A percentile compares a stretch with the other conserved stretches of the same genome.
Conservation (phyloP, 192 early-diverging fungal genomes). For the Kappamyces sp. region DNA sequence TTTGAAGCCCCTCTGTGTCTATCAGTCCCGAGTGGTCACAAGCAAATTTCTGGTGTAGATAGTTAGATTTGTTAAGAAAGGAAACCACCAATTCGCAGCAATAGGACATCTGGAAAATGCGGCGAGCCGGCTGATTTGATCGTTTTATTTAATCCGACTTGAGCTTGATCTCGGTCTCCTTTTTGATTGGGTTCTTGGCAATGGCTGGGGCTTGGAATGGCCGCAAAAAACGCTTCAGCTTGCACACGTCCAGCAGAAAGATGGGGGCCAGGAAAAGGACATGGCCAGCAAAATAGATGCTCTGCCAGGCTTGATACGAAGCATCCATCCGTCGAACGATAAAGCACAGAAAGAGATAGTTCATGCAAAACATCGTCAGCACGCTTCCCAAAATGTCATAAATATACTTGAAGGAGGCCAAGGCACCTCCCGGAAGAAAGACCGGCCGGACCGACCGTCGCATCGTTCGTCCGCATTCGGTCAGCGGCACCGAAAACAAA, state of each 20-base stretch:
- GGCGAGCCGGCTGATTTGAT: too few relatives aligned
- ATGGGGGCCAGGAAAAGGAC: constrained; percentile 45
- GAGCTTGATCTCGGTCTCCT: too few relatives aligned
- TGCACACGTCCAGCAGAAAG: constrained; percentile 2
- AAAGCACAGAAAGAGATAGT: constrained; percentile 67
- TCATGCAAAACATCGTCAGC: constrained; percentile 56
- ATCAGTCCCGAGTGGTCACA: too few relatives aligned
- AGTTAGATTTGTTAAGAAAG: too few relatives aligned
- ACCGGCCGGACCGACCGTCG: constrained; percentile 60
- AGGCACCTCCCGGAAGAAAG: constrained; percentile 33
- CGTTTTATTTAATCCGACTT: too few relatives aligned
- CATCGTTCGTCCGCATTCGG: constrained; percentile 46
- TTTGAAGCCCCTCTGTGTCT: too few relatives aligned
- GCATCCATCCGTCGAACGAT: constrained; percentile 51
- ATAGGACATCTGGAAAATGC: too few relatives aligned
- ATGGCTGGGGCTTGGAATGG: too few relatives aligned
- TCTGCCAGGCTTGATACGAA: constrained; percentile 55
- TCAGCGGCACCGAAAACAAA: constrained; percentile 51
- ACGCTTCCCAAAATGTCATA: constrained; percentile 74
- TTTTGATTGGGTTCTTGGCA: too few relatives aligned
- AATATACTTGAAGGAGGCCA: constrained; percentile 35
- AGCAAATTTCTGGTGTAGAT: too few relatives aligned
- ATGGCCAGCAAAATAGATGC: constrained; percentile 57
- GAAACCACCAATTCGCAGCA: too few relatives aligned
- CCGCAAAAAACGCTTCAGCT: too few relatives aligned